phyloP scores from a whole-genome alignment of 1,139 yeast genomes.

The Komagataea norvegica region DNA sequence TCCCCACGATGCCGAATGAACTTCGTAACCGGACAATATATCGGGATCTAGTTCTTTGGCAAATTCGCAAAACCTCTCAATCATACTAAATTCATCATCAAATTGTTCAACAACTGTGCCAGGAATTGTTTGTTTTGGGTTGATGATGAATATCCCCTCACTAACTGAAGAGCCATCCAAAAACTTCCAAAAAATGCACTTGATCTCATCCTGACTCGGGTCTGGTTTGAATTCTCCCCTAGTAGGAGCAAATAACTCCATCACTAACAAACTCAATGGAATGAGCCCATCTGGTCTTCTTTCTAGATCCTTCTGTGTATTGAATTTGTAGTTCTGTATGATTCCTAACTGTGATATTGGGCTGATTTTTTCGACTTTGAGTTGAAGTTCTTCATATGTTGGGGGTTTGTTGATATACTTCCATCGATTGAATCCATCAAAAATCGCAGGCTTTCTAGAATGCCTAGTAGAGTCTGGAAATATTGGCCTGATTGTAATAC shows the following conservation, averaged over 20 bases:
- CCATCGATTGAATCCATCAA: slow-evolving; percentile 28
- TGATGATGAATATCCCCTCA: slow-evolving; percentile 18
- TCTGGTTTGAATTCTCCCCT: slow-evolving; percentile 52
- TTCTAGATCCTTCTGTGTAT: slow-evolving; percentile 28
- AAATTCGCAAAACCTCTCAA: slow-evolving; percentile 49
- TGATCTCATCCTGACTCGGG: slow-evolving; percentile 56
- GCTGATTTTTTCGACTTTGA: slow-evolving; percentile 7
- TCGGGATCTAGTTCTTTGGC: slow-evolving; percentile 78
- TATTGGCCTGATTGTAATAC: slow-evolving; percentile 4
- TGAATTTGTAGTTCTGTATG: slow-evolving; percentile 32
- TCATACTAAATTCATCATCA: slow-evolving; percentile 50
- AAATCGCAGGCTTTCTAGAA: neutral
- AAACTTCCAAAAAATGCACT: slow-evolving; percentile 58
- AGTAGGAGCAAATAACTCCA: slow-evolving; percentile 67
- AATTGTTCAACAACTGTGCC: slow-evolving; percentile 4
- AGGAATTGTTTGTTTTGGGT: slow-evolving; percentile 10
- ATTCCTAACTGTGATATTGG: slow-evolving; percentile 46
- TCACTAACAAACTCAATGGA: slow-evolving; percentile 47
- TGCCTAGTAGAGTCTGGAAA: too few species aligned
- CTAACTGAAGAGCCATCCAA: slow-evolving; percentile 37
- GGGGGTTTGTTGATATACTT: slow-evolving; percentile 41
- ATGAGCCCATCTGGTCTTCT: slow-evolving; percentile 44
- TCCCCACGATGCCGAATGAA: slow-evolving; percentile 85
- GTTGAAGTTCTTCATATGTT: slow-evolving; percentile 29
- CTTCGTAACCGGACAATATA: slow-evolving; percentile 79